A percentile compares a stretch with the other conserved stretches of the same genome.
These are phyloP conservation scores for Nymphaea colorata DNA, from an alignment of 164 flowering plant species.

Conservation along the genomic window DNA sequence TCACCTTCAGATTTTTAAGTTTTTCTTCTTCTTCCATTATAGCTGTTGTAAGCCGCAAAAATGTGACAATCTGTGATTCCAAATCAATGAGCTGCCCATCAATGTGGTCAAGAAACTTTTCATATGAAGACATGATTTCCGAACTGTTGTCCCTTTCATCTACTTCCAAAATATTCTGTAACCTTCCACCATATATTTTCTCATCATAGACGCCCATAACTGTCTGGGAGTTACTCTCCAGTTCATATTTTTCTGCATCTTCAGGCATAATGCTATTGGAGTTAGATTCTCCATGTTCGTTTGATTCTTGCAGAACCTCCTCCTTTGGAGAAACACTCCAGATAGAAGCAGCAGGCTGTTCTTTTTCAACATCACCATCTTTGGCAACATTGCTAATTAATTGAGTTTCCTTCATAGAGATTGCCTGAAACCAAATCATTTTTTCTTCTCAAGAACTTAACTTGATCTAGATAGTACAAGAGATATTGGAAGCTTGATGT, in stretches of 20 bases:
- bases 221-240: conserved; percentile 3
- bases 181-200: conserved; percentile 4
- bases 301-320: conserved; percentile 14
- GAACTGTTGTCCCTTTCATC: conserved; percentile 12
- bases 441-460: neutral
- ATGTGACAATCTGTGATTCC: conserved; percentile 43
- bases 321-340: conserved; percentile 44
- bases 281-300: conserved; percentile 10
- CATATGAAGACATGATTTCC: conserved; percentile 34
- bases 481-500: neutral
- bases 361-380: conserved; percentile 29
- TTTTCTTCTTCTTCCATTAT: conserved; percentile 30
- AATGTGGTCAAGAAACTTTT: conserved; percentile 41
- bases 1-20: conserved; percentile 33
- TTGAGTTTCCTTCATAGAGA: conserved; percentile 60
- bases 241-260: conserved; percentile 13
- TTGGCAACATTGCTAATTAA: conserved; percentile 40
- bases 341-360: conserved; percentile 29
- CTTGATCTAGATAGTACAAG: too few species aligned
- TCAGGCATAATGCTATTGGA: neutral
- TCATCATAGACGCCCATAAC: conserved; percentile 3
- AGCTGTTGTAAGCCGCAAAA: conserved; percentile 36
- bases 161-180: conserved; percentile 6
- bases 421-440: conserved; percentile 40
- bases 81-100: conserved; percentile 45